Evolutionary conservation across 2,329 filamentous ascomycete species (phyloP), one percentile per base, ranked within the genome.

Genomic region (Sarocladiaceae sp.): DNA sequence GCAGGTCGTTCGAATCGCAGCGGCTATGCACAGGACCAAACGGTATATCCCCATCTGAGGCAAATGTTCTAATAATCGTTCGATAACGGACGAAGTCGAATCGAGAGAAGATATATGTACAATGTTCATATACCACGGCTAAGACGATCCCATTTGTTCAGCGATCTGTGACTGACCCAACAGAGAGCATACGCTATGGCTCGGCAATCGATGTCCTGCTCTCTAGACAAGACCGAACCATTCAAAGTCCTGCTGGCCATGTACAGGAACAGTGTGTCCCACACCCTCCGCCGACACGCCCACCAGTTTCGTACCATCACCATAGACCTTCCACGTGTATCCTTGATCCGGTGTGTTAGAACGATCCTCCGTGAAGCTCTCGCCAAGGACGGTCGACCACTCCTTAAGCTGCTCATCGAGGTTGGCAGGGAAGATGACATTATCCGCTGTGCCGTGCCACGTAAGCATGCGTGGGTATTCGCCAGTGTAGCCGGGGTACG

Each of bases 391-490:
- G 4, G 46, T 48, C n/a, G 46, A 48, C 46, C 46, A 48, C 39
- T 45, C 26, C 31, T 26, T 39, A 19, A 48, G 43, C 33, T 48
- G 46, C 46, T 48, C 34, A 9, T 45, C 39, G 6, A 48, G 43
- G 33, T 48, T 48, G 16, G 43, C 35, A 11, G 39, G 35, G 19
- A 37, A 18, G 13, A 48, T 44, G 13, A 48, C 37, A 6, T 26
- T 58, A 53, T 80, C 76, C 3, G 57, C 58, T 32, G 68, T 71
- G 35, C 76, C 76, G 54, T 80, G 76, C 62, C 72, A 79, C 51
- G 79, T 69, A 54, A 76, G 72, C 67, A 80, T 73, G 44, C 66
- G 68, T 2, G 76, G 75, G 2, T 73, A 64, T 0, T 65, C 46
- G 2, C 74, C 74, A 13, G 58, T 60, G 53, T 77, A 78, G 6